A percentile compares a stretch with the other conserved stretches of the same genome.
Evolutionary conservation across 2,329 filamentous ascomycete species (phyloP).

Genomic region (Paecilomyces niveus): DNA sequence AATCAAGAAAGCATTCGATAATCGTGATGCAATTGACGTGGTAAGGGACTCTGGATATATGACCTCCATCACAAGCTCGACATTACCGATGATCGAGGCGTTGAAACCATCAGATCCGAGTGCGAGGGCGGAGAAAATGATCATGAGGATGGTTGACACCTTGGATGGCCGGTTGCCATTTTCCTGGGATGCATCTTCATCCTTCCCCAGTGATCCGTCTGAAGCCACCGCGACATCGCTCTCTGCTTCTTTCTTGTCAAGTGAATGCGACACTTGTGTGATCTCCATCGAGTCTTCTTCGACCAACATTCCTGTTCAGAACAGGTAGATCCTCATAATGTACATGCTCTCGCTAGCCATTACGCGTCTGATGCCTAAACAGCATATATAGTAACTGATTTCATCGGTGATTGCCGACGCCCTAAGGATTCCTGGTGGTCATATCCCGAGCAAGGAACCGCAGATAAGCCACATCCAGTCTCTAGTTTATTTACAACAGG

Average conservation of each 20-base stretch:
- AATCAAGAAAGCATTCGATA: constrained; percentile 36
- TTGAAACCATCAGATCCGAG: constrained; percentile 31
- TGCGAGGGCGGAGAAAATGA: constrained; percentile 29
- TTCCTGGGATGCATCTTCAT: background rate
- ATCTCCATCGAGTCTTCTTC: background rate
- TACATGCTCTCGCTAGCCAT: background rate
- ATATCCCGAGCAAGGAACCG: background rate
- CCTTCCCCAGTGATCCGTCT: background rate
- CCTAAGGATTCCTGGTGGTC: background rate
- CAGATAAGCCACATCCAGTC: background rate
- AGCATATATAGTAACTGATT: background rate
- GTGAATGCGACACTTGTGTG: background rate
- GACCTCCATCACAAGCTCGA: constrained; percentile 33
- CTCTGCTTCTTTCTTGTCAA: background rate
- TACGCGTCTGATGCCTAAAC: background rate
- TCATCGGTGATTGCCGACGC: background rate
- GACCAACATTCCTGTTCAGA: background rate
- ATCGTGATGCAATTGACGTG: background rate
- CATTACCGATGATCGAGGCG: constrained; percentile 26
- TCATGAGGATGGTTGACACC: constrained; percentile 22
- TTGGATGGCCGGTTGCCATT: constrained; percentile 5
- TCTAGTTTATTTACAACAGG: background rate
- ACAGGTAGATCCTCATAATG: background rate
- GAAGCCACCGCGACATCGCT: background rate
- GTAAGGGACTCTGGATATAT: background rate